Percentiles rank a stretch among this genome's conserved stretches.
phyloP scores from a whole-genome alignment of 495 filamentous ascomycete genomes.

The Lichina pygmaea region DNA sequence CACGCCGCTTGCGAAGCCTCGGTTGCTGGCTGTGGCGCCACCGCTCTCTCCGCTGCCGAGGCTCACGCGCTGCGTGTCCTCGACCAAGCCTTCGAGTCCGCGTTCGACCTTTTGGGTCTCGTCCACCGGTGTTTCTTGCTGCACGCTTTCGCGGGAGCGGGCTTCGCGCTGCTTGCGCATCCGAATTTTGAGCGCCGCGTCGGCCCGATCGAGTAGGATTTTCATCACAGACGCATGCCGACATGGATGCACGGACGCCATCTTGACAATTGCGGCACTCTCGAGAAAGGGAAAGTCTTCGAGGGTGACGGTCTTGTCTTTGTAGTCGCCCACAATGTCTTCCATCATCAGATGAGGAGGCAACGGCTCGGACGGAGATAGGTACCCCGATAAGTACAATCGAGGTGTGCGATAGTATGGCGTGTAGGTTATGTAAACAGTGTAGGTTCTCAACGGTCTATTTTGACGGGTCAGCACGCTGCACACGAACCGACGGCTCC shows the following conservation, averaged over 20 bases:
- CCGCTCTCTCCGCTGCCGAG: conserved; percentile 11
- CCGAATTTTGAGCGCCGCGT: conserved; percentile 73
- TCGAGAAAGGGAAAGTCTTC: conserved; percentile 92
- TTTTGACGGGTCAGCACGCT: not conserved
- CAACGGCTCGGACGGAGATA: conserved; percentile 56
- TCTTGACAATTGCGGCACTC: conserved; percentile 41
- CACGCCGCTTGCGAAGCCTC: conserved; percentile 20
- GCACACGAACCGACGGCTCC: too few relatives aligned
- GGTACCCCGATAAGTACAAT: conserved; percentile 81
- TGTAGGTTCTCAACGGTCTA: conserved; percentile 75
- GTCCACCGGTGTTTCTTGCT: conserved; percentile 18
- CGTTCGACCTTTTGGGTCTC: conserved; percentile 27
- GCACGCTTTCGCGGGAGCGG: conserved; percentile 14
- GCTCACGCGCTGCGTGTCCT: conserved; percentile 23
- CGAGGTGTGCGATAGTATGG: conserved; percentile 93
- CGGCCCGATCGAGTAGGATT: conserved; percentile 77
- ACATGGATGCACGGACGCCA: conserved; percentile 85
- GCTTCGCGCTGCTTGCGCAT: conserved; percentile 42
- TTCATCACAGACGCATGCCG: conserved; percentile 97
- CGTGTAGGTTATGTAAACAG: conserved; percentile 91
- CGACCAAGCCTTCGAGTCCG: conserved; percentile 37
- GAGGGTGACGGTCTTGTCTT: conserved; percentile 95
- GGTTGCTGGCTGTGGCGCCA: conserved; percentile 10
- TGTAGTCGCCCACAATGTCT: conserved; percentile 97
- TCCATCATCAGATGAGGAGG: conserved; percentile 90